Base-by-base conservation (phyloP, 2,329 filamentous ascomycete genomes). In the Trichoderma breve region DNA sequence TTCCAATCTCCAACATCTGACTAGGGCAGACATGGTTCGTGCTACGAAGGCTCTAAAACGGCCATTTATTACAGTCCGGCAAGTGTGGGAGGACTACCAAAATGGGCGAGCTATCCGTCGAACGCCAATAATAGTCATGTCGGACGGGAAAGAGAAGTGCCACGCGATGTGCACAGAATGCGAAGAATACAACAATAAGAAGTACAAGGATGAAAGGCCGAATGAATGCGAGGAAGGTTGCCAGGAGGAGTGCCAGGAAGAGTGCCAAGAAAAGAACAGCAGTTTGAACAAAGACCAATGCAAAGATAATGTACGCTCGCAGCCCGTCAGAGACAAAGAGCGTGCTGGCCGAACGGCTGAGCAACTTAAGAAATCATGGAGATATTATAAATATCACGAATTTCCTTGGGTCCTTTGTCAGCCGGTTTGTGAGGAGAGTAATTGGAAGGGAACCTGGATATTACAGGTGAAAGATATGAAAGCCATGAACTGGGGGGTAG, bases 1-100 rank as follows among this genome's bases (percentile, higher is more conserved):
- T 24, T 53, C n/a, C 21, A 24, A 53, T 3, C 11, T 53, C 21
- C 0, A 0, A 24, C n/a, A 51, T 51, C 43, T 0, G 47, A 85
- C 76, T 83, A 80, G 79, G 73, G 78, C 77, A 69, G 73, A 78
- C 47, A 53, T 24, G 47, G 47, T 21, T 53, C 47, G 47, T 14
- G 21, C 6, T 24, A 24, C 47, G 0, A 24, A 24, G 47, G n/a
- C n/a, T 53, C 11, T 53, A 12, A 53, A 24, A 53, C 11, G 21
- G 47, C 47, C 47, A 21, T 21, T 53, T 53, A 24, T 6, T 14
- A 24, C 21, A 53, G 47, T 53, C 7, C 11, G 5, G 21, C 47
- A 53, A 53, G 47, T 0, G 21, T 53, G n/a, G 47, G 21, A 14
- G 11, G 47, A 53, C 47, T 53, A 53, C 11, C 7, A 24, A 14